Evolutionary conservation across 345 rosid species (phyloP).

Genomic region (Eucalyptus victrix): DNA sequence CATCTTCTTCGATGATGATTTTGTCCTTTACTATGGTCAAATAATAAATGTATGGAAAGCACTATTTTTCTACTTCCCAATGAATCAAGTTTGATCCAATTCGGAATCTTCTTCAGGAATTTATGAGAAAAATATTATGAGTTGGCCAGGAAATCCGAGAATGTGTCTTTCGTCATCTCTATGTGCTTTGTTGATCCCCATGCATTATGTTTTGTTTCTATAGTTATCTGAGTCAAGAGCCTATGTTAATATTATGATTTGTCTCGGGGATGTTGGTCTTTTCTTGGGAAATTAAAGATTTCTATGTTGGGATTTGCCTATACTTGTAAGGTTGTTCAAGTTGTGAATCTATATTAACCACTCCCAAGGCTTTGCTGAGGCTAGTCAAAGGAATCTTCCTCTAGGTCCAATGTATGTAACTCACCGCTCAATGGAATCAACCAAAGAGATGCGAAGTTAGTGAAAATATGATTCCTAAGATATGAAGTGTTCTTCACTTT

Average conservation of each 20-base stretch:
- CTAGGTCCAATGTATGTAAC: too few species aligned
- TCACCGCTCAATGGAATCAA: too few species aligned
- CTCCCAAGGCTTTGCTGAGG: neutral
- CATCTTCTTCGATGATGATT: neutral
- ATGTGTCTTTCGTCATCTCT: neutral
- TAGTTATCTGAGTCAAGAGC: neutral
- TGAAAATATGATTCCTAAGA: neutral
- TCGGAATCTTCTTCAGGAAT: neutral
- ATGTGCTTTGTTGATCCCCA: neutral
- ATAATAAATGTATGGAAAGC: too few species aligned
- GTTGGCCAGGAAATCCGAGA: neutral
- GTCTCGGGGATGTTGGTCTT: neutral
- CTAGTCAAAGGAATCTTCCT: neutral
- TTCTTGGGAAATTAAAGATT: neutral
- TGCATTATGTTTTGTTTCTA: neutral
- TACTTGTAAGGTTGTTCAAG: neutral
- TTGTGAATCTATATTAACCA: neutral
- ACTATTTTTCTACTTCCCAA: neutral
- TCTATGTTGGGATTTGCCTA: neutral
- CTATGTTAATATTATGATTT: neutral
- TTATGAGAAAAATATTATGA: neutral
- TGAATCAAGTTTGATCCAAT: neutral
- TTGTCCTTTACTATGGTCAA: neutral
- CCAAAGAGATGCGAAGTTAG: too few species aligned
- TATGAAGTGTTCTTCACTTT: neutral